Conservation (phyloP, 768 basidiomycete genomes). For the Solioccasus polychromus region DNA sequence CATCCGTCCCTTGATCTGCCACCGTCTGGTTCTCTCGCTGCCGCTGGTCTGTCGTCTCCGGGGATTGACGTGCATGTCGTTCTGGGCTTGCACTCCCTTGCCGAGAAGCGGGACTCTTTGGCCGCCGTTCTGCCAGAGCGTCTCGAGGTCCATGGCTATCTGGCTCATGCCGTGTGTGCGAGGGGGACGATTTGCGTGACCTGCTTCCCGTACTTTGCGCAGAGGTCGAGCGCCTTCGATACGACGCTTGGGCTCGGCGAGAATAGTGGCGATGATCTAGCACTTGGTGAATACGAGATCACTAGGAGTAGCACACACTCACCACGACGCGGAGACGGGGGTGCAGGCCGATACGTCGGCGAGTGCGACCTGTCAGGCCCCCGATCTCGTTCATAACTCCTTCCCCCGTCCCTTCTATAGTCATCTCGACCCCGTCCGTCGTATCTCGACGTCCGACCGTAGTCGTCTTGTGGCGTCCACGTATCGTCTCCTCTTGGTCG, state of each 20-base stretch:
- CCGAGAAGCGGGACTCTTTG: conserved; percentile 13
- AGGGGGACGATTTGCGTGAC: conserved; percentile 22
- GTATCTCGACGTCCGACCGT: conserved; percentile 15
- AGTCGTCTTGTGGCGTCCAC: conserved; percentile 18
- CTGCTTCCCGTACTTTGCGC: conserved; percentile 19
- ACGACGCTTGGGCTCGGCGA: conserved; percentile 15
- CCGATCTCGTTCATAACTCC: conserved; percentile 24
- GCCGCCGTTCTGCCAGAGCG: conserved; percentile 4
- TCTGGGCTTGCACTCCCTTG: conserved; percentile 15
- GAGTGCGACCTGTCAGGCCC: conserved; percentile 20
- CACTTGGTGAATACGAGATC: not conserved
- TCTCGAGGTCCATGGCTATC: conserved; percentile 11
- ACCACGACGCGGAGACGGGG: conserved; percentile 27
- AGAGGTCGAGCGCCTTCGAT: conserved; percentile 21
- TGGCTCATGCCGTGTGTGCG: conserved; percentile 15
- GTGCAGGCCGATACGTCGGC: conserved; percentile 18
- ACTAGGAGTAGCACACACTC: conserved; percentile 2
- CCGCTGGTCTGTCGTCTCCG: not conserved
- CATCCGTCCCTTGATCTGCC: not conserved
- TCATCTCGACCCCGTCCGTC: conserved; percentile 24
- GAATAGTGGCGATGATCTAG: conserved; percentile 16
- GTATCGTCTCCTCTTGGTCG: conserved; percentile 12
- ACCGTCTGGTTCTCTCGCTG: not conserved
- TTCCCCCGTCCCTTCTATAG: conserved; percentile 19
- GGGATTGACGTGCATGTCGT: conserved; percentile 1